Evolutionary conservation across 2,329 filamentous ascomycete species (phyloP), one percentile per base, ranked within the genome.

Genomic region (Penicillium hordei): DNA sequence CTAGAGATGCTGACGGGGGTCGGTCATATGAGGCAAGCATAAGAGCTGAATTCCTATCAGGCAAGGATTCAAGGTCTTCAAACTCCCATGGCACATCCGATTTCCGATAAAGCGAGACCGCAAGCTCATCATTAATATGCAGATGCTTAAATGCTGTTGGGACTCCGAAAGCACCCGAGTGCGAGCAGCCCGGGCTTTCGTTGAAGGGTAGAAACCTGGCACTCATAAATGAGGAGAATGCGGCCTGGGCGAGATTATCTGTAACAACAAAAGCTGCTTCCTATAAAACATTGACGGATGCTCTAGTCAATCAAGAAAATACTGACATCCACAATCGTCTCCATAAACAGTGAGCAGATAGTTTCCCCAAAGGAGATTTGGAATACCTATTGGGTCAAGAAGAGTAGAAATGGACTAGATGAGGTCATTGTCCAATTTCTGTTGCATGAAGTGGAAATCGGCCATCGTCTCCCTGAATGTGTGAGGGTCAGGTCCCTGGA

Each of bases 341-440:
- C 69, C 67, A 44, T 70, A 70, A 36, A 69, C 56, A 29, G 66
- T 69, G 40, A 71, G 57, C 4, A 31, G 29, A 31, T 31, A 31
- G 29, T 31, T 31, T 9, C 29, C 29, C 29, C 29, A 31, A 31
- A 31, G 29, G 10, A 31, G 29, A 9, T 31, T 31, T 12, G 10
- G 29, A 4, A 31, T 8, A 12, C 29, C 29, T 31, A 31, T 31
- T 31, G 29, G 12, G 29, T 31, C 10, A 1, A 31, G 29, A 31
- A 31, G 29, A 31, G 9, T 31, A 31, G 29, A 31, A 31, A 31
- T 31, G 4, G 29, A 31, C 29, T 1, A 31, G 29, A 31, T 9
- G 4, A 31, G 29, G 4, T 31, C 29, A 12, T 31, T 31, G 29
- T 12, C 29, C 10, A 31, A 12, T 10, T 31, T 31, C 10, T 31